Percentiles rank a stretch among this genome's conserved stretches.
Conservation (phyloP, 2,329 filamentous ascomycete genomes). For the Pseudocercospora musae region DNA sequence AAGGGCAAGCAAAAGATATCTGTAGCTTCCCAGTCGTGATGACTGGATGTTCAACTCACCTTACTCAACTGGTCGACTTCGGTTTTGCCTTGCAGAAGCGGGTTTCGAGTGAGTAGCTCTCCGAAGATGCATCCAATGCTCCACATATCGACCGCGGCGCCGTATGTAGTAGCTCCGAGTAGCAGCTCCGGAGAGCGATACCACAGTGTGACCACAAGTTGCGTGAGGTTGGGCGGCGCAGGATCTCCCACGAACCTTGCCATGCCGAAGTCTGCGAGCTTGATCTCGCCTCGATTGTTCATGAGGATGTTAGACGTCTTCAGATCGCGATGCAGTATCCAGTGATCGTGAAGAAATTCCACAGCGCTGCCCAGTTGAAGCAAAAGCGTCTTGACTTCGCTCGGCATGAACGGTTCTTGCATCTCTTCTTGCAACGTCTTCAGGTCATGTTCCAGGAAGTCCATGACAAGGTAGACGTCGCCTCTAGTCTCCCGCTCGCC, state of each 20-base stretch:
- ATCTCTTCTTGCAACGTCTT: slow-evolving; percentile 91
- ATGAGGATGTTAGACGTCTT: slow-evolving; percentile 93
- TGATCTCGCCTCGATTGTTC: slow-evolving; percentile 90
- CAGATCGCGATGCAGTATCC: slow-evolving; percentile 85
- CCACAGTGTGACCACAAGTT: slow-evolving; percentile 95
- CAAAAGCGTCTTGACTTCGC: slow-evolving; percentile 87
- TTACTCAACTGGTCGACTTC: slow-evolving; percentile 85
- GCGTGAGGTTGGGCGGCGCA: slow-evolving; percentile 69
- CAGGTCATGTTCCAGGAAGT: slow-evolving; percentile 95
- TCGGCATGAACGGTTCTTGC: slow-evolving; percentile 87
- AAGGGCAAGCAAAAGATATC: slow-evolving; percentile 17
- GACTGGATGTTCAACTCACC: slow-evolving; percentile 38
- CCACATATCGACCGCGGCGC: slow-evolving; percentile 84
- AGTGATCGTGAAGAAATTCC: slow-evolving; percentile 80
- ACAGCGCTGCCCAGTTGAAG: slow-evolving; percentile 77
- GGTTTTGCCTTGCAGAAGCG: slow-evolving; percentile 81
- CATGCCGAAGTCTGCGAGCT: slow-evolving; percentile 98
- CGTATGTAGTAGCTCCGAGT: slow-evolving; percentile 74
- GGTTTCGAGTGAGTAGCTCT: slow-evolving; percentile 79
- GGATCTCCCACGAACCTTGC: slow-evolving; percentile 83
- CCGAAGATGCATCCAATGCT: slow-evolving; percentile 93
- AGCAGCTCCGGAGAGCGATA: slow-evolving; percentile 90
- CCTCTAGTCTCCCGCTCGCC: slow-evolving; percentile 34
- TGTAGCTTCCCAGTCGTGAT: slow-evolving; percentile 29
- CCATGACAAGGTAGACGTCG: slow-evolving; percentile 88